Evolutionary conservation across 2,329 filamentous ascomycete genomes (phyloP), one percentile per base, ranked within the genome.

Genomic region (Pyrenochaeta sp.): DNA sequence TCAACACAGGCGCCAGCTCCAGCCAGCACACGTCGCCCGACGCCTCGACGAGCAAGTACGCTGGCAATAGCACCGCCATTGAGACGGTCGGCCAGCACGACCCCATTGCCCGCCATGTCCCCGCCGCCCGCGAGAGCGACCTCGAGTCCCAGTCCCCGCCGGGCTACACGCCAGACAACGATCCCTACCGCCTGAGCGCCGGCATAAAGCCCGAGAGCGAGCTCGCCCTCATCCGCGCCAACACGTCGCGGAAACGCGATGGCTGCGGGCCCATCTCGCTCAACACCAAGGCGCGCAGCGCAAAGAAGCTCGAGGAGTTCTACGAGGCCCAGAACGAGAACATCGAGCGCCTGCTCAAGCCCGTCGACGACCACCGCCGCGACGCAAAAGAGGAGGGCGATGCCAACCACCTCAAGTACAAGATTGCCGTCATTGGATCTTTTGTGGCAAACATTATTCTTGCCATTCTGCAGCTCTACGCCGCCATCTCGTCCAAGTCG

Each of bases 291-390:
- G 70, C 68, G n/a, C 49, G 70, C 53, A 63, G 72, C 54, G 71
- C 80, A 10, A 79, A 76, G 54, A 85, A 82, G 62, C 69, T 97
- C 11, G 81, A 88, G 62, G 82, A 84, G 36, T 97, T 96, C 75
- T 97, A 97, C 78, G 83, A 90, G 68, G 80, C 81, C 20, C 93
- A 99, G 68, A 99, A 99, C 68, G 89, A 92, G 69, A 92, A 90
- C 60, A 99, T 99, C 56, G 85, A 96, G 75, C 84, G 90, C 8
- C 82, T 96, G 74, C 80, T 97, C 55, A 96, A 96, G 75, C 87
- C 89, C 3, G 93, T 97, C 2, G 90, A 96, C 64, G 90, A 96
- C 65, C 94, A 97, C 73, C 80, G 88, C 13, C 85, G 86, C 23
- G 86, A 90, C 34, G 92, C 92, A 23, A 86, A 84, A 53, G 88